Conservation (phyloP, 2,329 filamentous ascomycete species). For the Graphiopsis chlorocephala region DNA sequence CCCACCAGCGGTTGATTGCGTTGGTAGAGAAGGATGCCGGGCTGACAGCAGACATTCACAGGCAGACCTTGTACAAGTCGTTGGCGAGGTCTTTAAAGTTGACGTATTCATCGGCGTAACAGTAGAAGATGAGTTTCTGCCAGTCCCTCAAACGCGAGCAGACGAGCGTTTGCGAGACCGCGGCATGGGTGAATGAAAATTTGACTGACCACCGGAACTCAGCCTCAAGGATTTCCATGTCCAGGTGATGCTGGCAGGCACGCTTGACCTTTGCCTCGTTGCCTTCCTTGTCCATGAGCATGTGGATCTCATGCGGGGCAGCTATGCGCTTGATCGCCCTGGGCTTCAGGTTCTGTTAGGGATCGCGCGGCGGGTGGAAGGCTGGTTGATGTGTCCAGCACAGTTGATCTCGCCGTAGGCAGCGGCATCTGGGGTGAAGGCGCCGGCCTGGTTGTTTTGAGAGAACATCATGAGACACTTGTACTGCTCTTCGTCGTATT, state of each 20-base stretch:
- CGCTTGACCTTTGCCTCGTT: slow-evolving; percentile 97
- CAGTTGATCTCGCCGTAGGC: slow-evolving; percentile 29
- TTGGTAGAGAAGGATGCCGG: slow-evolving; percentile 73
- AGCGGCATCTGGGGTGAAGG: slow-evolving; percentile 33
- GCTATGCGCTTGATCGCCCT: slow-evolving; percentile 96
- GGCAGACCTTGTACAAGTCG: slow-evolving; percentile 95
- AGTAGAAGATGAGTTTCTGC: slow-evolving; percentile 99
- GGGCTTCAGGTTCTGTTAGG: slow-evolving; percentile 70
- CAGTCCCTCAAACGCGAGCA: slow-evolving; percentile 67
- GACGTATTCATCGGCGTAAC: slow-evolving; percentile 96
- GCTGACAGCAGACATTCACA: slow-evolving; percentile 99
- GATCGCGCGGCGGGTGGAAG: slow-evolving; percentile 30
- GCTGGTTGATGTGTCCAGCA: slow-evolving; percentile 16
- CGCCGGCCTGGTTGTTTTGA: slow-evolving; percentile 35
- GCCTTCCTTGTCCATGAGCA: slow-evolving; percentile 90
- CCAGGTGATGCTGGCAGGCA: slow-evolving; percentile 88
- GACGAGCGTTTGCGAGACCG: no score
- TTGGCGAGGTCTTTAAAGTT: slow-evolving; percentile 99
- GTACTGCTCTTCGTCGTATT: slow-evolving; percentile 93
- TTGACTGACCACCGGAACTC: slow-evolving; percentile 90
- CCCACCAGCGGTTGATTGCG: slow-evolving; percentile 35
- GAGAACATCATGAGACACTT: slow-evolving; percentile 99
- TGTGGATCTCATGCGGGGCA: slow-evolving; percentile 83
- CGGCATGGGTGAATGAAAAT: no score
- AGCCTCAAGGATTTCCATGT: slow-evolving; percentile 98